Evolutionary conservation across 139 green algal genomes (phyloP).

Genomic region (Coelastrella sp.): DNA sequence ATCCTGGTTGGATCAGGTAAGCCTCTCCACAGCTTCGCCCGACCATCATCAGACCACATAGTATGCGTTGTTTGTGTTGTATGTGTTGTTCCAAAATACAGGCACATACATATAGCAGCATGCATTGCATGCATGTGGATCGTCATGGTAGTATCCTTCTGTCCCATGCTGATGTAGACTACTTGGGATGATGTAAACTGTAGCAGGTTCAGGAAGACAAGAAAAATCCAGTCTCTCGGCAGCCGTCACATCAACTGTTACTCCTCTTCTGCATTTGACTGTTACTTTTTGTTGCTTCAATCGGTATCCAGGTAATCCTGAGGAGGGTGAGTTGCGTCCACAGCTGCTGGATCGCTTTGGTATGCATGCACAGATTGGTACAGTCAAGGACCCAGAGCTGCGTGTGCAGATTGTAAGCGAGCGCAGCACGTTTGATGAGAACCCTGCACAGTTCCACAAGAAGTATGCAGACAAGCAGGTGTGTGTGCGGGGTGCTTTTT

Average conservation of each 20-base stretch:
- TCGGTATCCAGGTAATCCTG: conserved; percentile 54
- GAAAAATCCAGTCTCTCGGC: no score
- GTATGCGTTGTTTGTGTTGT: not conserved
- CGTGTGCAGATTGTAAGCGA: conserved; percentile 90
- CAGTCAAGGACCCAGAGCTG: conserved; percentile 75
- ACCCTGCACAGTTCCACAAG: conserved; percentile 63
- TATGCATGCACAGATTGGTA: conserved; percentile 81
- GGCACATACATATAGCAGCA: not conserved
- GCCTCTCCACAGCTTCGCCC: not conserved
- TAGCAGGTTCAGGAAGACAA: no score
- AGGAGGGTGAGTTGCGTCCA: conserved; percentile 94
- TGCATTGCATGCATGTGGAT: no score
- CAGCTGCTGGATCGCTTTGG: conserved; percentile 97
- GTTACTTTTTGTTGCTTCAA: no score
- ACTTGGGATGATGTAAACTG: no score
- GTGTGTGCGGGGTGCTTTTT: not conserved
- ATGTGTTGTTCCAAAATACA: not conserved
- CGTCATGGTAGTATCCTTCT: no score
- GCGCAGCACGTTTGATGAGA: conserved; percentile 85
- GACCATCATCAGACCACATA: no score
- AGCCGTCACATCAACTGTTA: no score
- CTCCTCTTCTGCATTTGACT: no score
- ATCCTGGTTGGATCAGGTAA: conserved; percentile 80
- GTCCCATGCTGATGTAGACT: no score
- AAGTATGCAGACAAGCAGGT: conserved; percentile 46